Evolutionary conservation across 495 filamentous ascomycete genomes (phyloP).

Genomic region (Neurospora cerealis): DNA sequence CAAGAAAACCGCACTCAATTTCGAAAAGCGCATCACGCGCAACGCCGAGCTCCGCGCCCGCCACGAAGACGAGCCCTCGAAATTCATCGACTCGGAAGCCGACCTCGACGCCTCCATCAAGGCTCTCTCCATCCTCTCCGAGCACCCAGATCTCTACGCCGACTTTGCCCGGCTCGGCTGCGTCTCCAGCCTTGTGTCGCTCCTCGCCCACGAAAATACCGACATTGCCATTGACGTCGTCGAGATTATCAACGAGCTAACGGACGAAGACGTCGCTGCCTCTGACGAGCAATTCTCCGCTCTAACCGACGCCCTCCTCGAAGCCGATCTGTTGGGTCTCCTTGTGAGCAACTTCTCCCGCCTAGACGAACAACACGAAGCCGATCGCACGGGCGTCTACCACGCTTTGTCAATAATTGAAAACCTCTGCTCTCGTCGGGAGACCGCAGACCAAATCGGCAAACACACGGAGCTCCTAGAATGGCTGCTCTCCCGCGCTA

Average conservation of each 20-base stretch:
- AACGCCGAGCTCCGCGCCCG: conserved; percentile 90
- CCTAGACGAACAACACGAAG: conserved; percentile 68
- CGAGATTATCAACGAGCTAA: conserved; percentile 86
- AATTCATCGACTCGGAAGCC: conserved; percentile 67
- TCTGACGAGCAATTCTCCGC: conserved; percentile 73
- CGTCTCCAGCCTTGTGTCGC: conserved; percentile 60
- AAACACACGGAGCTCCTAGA: conserved; percentile 53
- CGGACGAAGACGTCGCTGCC: conserved; percentile 86
- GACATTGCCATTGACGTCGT: conserved; percentile 91
- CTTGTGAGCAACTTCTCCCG: conserved; percentile 74
- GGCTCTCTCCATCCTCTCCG: conserved; percentile 74
- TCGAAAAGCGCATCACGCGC: conserved; percentile 83
- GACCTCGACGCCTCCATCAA: conserved; percentile 89
- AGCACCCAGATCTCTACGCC: conserved; percentile 75
- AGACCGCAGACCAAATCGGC: conserved; percentile 59
- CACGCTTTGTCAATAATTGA: conserved; percentile 76
- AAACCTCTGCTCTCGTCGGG: conserved; percentile 61
- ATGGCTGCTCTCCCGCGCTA: conserved; percentile 62
- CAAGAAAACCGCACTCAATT: conserved; percentile 67
- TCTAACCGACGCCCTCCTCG: conserved; percentile 72
- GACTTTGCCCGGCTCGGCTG: conserved; percentile 77
- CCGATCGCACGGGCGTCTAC: conserved; percentile 77
- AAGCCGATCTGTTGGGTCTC: conserved; percentile 76
- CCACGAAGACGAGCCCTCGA: conserved; percentile 73
- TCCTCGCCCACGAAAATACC: conserved; percentile 91